These are phyloP conservation scores for Talaromyces sp. DNA, from an alignment of 2,329 filamentous ascomycete species.

Conservation along the genomic window DNA sequence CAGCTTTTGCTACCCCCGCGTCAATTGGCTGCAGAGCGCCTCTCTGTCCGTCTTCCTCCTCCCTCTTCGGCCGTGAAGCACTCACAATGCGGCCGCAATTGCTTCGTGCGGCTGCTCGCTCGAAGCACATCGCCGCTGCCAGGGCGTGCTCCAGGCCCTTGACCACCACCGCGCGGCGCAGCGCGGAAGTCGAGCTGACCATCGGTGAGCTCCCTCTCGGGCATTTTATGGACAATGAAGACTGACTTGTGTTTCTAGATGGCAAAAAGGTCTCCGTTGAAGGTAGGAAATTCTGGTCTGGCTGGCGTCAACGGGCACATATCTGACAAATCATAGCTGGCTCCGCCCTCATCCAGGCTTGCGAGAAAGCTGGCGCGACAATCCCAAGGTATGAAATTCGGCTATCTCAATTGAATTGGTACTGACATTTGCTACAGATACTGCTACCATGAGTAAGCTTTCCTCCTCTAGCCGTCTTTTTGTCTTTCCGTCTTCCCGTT, in stretches of 20 bases:
- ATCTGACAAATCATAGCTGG: slow-evolving; percentile 58
- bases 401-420: background rate
- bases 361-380: slow-evolving; percentile 90
- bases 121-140: slow-evolving; percentile 46
- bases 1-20: slow-evolving; percentile 11
- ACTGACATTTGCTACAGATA: slow-evolving; percentile 55
- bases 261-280: slow-evolving; percentile 98
- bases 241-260: slow-evolving; percentile 50
- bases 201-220: slow-evolving; percentile 58
- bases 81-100: slow-evolving; percentile 59
- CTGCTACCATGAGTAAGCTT: slow-evolving; percentile 90
- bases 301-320: background rate
- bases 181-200: slow-evolving; percentile 93
- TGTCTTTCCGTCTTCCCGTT: background rate
- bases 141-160: slow-evolving; percentile 72
- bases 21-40: slow-evolving; percentile 11
- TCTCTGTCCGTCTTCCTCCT: slow-evolving; percentile 12
- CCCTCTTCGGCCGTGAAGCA: background rate
- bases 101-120: slow-evolving; percentile 55
- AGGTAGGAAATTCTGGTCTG: slow-evolving; percentile 52
- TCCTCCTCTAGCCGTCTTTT: slow-evolving; percentile 12
- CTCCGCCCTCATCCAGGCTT: slow-evolving; percentile 95
- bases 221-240: background rate
- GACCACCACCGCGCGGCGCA: slow-evolving; percentile 69
- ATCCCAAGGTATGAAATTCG: slow-evolving; percentile 65